phyloP scores from a whole-genome alignment of 176 grass and related monocot species.

The Echinochloa phyllopogon region DNA sequence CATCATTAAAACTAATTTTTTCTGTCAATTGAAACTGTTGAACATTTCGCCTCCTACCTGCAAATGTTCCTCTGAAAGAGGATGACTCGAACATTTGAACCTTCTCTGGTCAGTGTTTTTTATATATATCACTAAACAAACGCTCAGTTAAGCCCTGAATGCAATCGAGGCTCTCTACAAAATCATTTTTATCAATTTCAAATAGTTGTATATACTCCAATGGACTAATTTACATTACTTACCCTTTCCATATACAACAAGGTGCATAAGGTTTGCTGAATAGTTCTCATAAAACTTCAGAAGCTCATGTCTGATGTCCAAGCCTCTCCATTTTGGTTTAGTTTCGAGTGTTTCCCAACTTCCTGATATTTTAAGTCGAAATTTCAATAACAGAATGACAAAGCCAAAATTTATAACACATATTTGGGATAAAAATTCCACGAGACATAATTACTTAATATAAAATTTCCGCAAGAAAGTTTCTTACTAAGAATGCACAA shows the following conservation, averaged over 20 bases:
- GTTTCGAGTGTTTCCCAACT: conserved; percentile 92
- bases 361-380: conserved; percentile 48
- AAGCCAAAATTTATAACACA: background rate
- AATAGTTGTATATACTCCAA: conserved; percentile 5
- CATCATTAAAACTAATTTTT: conserved; percentile 5
- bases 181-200: conserved; percentile 26
- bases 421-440: background rate
- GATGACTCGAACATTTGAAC: conserved; percentile 72
- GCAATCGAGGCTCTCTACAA: conserved; percentile 79
- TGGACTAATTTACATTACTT: conserved; percentile 34
- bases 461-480: conserved; percentile 5
- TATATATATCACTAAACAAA: conserved; percentile 66
- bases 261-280: conserved; percentile 97
- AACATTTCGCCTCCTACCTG: conserved; percentile 58
- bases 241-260: conserved; percentile 96
- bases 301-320: conserved; percentile 86
- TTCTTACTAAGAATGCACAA: background rate
- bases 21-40: conserved; percentile 11
- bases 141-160: conserved; percentile 79
- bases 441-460: background rate
- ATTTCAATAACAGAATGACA: background rate
- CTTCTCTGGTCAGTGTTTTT: conserved; percentile 53
- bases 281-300: conserved; percentile 90
- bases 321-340: conserved; percentile 75
- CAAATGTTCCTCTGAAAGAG: conserved; percentile 77